A percentile compares a stretch with the other conserved stretches of the same genome.
Evolutionary conservation across 768 basidiomycete species (phyloP).

Genomic region (Naganishia vaughanmartiniae): DNA sequence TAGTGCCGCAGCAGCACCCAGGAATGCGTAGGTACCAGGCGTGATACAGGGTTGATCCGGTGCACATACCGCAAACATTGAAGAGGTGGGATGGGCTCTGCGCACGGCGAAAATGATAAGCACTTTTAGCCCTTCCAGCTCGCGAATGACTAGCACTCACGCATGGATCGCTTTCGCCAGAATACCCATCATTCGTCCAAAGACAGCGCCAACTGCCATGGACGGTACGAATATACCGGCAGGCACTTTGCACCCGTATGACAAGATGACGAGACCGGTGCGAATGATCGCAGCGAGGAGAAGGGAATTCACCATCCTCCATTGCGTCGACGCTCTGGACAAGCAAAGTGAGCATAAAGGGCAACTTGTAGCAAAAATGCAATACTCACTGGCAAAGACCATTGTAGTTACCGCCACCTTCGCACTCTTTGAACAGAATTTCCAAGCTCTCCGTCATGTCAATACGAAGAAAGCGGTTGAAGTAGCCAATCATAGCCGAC

Average conservation of each 20-base stretch:
- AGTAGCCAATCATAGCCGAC: constrained; percentile 88
- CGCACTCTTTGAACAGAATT: constrained; percentile 91
- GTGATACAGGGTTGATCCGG: constrained; percentile 96
- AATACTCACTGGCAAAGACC: constrained; percentile 87
- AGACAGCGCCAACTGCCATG: constrained; percentile 97
- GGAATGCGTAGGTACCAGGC: constrained; percentile 94
- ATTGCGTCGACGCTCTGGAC: constrained; percentile 76
- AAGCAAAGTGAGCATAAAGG: not conserved
- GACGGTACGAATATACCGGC: constrained; percentile 98
- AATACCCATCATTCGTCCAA: constrained; percentile 95
- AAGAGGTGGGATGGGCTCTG: constrained; percentile 76
- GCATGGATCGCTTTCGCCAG: constrained; percentile 87
- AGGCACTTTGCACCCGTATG: constrained; percentile 94
- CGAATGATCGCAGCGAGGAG: constrained; percentile 87
- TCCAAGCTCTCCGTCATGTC: constrained; percentile 98
- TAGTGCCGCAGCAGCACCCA: constrained; percentile 92
- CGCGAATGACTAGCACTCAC: constrained; percentile 54
- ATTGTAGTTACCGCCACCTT: constrained; percentile 84
- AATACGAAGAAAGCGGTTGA: constrained; percentile 87
- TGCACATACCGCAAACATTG: constrained; percentile 83
- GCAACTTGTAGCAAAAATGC: not conserved
- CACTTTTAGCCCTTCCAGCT: not conserved
- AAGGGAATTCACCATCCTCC: constrained; percentile 90
- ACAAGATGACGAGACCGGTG: constrained; percentile 78
- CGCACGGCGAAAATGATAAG: not conserved